A percentile compares a stretch with the other conserved stretches of the same genome.
Conservation (phyloP, 2,329 filamentous ascomycete genomes). For the Ophiostoma quercus region DNA sequence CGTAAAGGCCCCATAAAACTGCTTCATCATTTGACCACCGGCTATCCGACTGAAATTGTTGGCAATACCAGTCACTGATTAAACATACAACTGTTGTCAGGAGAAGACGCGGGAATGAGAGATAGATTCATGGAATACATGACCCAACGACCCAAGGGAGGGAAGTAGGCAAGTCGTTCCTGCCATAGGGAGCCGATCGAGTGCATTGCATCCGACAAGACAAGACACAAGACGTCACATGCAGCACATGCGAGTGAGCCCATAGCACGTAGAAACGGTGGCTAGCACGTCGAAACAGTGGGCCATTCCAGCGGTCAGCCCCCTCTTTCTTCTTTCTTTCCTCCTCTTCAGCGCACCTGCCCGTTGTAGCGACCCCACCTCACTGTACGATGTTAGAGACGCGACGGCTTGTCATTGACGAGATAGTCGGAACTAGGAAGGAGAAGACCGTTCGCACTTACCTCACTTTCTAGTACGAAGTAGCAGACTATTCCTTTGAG, state of each 20-base stretch:
- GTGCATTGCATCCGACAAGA: background rate
- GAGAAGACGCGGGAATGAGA: background rate
- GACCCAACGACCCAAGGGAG: background rate
- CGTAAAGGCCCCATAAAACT: slow-evolving; percentile 2
- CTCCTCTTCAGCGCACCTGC: background rate
- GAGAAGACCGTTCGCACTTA: slow-evolving; percentile 4
- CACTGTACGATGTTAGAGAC: background rate
- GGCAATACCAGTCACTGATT: background rate
- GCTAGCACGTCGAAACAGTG: slow-evolving; percentile 11
- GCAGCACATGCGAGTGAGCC: background rate
- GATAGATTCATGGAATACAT: background rate
- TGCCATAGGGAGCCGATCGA: background rate
- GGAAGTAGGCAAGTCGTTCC: background rate
- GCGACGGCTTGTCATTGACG: slow-evolving; percentile 11
- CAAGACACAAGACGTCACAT: slow-evolving; percentile 2
- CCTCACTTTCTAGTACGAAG: background rate
- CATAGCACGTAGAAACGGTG: background rate
- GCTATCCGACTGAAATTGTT: background rate
- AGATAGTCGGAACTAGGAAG: background rate
- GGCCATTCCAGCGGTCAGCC: background rate
- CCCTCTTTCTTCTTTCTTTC: background rate
- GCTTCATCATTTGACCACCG: background rate
- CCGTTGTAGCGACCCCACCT: slow-evolving; percentile 2
- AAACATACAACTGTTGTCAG: background rate
- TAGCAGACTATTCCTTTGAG: background rate